Percentiles rank a stretch among this genome's conserved stretches.
phyloP scores from a whole-genome alignment of 2,329 filamentous ascomycete genomes.

The Diaporthe vexans region DNA sequence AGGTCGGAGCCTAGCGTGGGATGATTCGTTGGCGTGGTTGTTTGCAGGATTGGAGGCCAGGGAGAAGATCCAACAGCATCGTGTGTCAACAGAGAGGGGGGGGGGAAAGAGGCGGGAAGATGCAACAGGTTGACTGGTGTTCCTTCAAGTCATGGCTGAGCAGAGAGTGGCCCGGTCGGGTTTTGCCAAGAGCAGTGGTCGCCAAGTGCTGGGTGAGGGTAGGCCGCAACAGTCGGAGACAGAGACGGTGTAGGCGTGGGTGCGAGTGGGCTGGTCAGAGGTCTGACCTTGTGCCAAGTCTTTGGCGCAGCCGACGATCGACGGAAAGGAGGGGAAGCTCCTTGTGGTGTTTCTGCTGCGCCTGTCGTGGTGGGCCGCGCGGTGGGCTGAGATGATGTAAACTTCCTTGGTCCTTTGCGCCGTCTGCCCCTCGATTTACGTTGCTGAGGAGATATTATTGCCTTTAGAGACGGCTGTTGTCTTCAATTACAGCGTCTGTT shows the following conservation, averaged over 20 bases:
- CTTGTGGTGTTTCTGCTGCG: constrained; percentile 31
- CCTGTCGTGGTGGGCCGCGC: constrained; percentile 33
- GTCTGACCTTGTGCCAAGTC: constrained; percentile 35
- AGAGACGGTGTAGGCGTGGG: constrained; percentile 12
- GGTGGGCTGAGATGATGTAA: constrained; percentile 33
- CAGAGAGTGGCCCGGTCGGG: constrained; percentile 29
- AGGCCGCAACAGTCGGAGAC: background rate
- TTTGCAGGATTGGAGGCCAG: constrained; percentile 43
- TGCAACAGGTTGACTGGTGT: constrained; percentile 16
- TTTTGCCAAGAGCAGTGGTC: constrained; percentile 29
- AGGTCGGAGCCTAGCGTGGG: constrained; percentile 45
- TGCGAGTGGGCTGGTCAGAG: constrained; percentile 3
- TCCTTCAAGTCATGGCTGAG: constrained; percentile 44
- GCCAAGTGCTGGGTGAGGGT: constrained; percentile 21
- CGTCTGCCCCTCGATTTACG: background rate
- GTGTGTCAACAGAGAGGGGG: constrained; percentile 41
- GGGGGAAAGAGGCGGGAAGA: background rate
- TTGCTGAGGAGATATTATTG: background rate
- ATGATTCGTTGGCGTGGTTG: constrained; percentile 46
- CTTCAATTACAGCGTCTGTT: background rate
- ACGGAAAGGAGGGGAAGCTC: constrained; percentile 29
- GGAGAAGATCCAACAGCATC: constrained; percentile 46
- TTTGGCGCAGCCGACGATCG: constrained; percentile 35
- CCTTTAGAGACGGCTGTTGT: background rate
- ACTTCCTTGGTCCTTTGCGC: background rate